These are phyloP conservation scores for Myriosclerotinia scirpicola DNA, from an alignment of 2,329 filamentous ascomycete species.

Conservation along the genomic window DNA sequence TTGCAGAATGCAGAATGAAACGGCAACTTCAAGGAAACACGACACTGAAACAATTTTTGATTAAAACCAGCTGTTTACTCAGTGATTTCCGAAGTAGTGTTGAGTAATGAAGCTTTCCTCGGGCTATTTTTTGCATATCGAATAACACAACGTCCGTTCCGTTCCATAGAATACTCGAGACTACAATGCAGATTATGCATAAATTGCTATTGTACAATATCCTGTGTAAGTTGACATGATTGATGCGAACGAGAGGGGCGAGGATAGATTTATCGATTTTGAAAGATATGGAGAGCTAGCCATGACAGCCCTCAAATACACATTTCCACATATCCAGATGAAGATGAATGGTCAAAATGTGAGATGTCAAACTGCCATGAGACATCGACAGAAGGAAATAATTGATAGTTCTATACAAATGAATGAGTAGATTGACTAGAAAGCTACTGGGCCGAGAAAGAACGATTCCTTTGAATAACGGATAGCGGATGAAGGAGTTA, in stretches of 20 bases:
- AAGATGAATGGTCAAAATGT: conserved; percentile 2
- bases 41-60: background rate
- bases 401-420: background rate
- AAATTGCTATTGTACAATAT: conserved; percentile 9
- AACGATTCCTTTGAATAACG: background rate
- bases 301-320: background rate
- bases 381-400: background rate
- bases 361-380: conserved; percentile 8
- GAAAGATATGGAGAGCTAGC: background rate
- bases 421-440: no score
- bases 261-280: background rate
- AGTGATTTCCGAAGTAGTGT: conserved; percentile 11
- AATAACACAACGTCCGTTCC: conserved; percentile 14
- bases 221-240: background rate
- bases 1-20: background rate
- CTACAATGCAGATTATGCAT: conserved; percentile 9
- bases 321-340: background rate
- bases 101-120: background rate
- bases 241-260: conserved; percentile 1
- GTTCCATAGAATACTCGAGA: conserved; percentile 19
- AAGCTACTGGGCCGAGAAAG: background rate
- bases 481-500: background rate
- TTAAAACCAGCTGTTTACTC: conserved; percentile 11
- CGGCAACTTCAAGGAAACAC: background rate
- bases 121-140: conserved; percentile 12